These are phyloP conservation scores for Platanthera guangdongensis DNA, from an alignment of 106 monocot genomes.

Conservation along the genomic window DNA sequence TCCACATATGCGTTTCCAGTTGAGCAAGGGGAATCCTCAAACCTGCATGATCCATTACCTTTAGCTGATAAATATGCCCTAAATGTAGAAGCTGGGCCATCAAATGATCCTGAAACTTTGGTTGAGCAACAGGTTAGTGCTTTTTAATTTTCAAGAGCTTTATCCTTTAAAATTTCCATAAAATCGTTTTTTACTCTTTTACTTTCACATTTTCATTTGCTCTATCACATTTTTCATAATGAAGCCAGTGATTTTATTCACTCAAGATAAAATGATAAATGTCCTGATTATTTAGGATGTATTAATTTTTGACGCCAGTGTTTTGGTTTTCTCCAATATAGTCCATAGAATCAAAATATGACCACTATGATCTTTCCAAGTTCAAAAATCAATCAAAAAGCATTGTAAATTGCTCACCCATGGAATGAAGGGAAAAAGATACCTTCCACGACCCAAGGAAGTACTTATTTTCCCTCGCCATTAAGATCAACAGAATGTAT, in stretches of 20 bases:
- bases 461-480: no score
- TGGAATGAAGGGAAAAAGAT: no score
- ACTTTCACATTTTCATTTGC: not conserved
- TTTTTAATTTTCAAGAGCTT: slow-evolving; percentile 13
- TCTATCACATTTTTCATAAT: not conserved
- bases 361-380: no score
- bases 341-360: no score
- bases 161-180: slow-evolving; percentile 1
- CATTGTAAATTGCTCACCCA: no score
- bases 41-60: slow-evolving; percentile 22
- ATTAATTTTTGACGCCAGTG: no score
- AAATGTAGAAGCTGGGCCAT: slow-evolving; percentile 8
- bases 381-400: no score
- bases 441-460: no score
- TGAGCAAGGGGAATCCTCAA: slow-evolving; percentile 26
- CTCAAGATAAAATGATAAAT: no score
- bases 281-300: no score
- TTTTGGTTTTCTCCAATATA: no score
- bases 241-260: not conserved
- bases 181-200: not conserved
- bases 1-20: slow-evolving; percentile 2
- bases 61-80: slow-evolving; percentile 21
- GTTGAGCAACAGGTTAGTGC: slow-evolving; percentile 8
- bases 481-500: no score
- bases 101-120: slow-evolving; percentile 13